phyloP scores from a whole-genome alignment of 441 rosid species.

The Codiaeum variegatum region DNA sequence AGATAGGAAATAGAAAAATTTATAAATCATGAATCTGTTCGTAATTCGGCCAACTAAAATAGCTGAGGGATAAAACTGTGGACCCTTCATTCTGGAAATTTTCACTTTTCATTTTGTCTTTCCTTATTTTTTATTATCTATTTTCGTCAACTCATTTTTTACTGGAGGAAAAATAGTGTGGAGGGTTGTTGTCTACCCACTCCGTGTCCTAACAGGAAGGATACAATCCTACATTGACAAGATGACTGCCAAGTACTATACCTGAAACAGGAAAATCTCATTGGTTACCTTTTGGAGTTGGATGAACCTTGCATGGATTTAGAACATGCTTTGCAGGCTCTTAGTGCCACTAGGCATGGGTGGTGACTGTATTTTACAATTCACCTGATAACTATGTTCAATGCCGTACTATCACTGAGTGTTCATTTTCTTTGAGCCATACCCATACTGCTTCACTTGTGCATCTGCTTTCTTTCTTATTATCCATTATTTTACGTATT shows the following conservation, averaged over 20 bases:
- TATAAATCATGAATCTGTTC: not conserved
- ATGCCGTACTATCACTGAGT: not conserved
- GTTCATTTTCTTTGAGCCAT: not conserved
- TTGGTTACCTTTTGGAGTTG: not conserved
- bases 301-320: not conserved
- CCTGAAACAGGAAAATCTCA: not conserved
- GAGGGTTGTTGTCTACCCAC: not conserved
- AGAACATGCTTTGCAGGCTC: not conserved
- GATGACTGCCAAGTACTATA: not conserved
- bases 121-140: not conserved
- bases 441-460: not conserved
- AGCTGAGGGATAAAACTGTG: not conserved
- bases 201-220: not conserved
- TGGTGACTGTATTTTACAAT: not conserved
- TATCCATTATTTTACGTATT: constrained; percentile 8
- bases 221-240: not conserved
- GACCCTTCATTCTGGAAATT: not conserved
- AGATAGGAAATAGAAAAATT: not conserved
- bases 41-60: not conserved
- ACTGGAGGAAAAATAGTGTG: too few species aligned
- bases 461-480: not conserved
- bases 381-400: not conserved
- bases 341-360: not conserved
- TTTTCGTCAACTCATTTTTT: not conserved
- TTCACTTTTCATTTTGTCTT: not conserved